Percentiles rank a stretch among this genome's conserved stretches.
Conservation (phyloP, 2,329 filamentous ascomycete species). For the Exophiala spinifera region DNA sequence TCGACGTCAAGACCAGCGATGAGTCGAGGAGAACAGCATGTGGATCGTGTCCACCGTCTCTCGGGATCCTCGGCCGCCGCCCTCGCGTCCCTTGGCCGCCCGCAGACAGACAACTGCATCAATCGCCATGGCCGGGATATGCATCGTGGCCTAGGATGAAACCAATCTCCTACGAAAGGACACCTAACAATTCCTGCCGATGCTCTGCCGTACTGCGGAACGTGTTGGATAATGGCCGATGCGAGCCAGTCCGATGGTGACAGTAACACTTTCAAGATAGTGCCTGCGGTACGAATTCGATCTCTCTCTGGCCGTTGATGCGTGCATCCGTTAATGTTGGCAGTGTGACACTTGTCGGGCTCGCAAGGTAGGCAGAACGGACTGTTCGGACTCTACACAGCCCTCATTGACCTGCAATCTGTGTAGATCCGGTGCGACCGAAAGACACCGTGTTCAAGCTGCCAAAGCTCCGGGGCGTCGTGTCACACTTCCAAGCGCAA, state of each 20-base stretch:
- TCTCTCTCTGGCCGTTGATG: not conserved
- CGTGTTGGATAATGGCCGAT: slow-evolving; percentile 6
- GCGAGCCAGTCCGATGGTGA: slow-evolving; percentile 4
- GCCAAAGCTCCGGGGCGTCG: slow-evolving; percentile 36
- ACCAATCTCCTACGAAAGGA: too few species aligned
- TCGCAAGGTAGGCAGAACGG: slow-evolving; percentile 15
- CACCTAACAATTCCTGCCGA: too few species aligned
- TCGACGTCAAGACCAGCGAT: not conserved
- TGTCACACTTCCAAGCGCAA: slow-evolving; percentile 40
- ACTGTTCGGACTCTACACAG: not conserved
- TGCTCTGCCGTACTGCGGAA: too few species aligned
- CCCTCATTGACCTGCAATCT: not conserved
- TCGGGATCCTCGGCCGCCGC: not conserved
- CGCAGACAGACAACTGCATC: not conserved
- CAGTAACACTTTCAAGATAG: not conserved
- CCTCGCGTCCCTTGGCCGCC: not conserved
- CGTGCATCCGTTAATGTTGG: not conserved
- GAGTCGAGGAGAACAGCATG: too few species aligned
- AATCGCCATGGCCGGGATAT: too few species aligned
- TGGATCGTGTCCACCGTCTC: not conserved
- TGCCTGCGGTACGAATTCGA: slow-evolving; percentile 5
- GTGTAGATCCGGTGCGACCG: slow-evolving; percentile 43
- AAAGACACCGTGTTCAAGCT: slow-evolving; percentile 42
- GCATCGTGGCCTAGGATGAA: too few species aligned
- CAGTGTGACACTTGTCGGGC: slow-evolving; percentile 24